A percentile compares a stretch with the other conserved stretches of the same genome.
Evolutionary conservation across 495 filamentous ascomycete species (phyloP).

Genomic region (Annulohypoxylon maeteangense): DNA sequence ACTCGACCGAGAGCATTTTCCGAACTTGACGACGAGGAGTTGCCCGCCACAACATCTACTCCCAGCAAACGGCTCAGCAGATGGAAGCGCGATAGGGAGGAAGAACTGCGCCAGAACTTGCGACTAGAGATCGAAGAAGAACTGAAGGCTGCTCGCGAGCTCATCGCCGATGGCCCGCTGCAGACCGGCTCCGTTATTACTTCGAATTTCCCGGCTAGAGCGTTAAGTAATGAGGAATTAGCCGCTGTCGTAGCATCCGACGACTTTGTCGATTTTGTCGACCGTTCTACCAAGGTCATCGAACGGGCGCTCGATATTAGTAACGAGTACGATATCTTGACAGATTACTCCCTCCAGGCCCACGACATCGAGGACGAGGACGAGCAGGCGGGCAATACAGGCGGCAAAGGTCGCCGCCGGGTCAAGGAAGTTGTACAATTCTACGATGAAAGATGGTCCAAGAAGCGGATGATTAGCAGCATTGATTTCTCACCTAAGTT

Average conservation of each 20-base stretch:
- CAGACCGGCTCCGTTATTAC: conserved; percentile 52
- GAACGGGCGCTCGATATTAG: conserved; percentile 89
- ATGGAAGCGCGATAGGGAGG: conserved; percentile 81
- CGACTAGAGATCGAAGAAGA: conserved; percentile 94
- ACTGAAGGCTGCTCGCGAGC: conserved; percentile 72
- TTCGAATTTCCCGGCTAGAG: conserved; percentile 79
- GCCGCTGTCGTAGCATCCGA: conserved; percentile 90
- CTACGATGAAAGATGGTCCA: conserved; percentile 94
- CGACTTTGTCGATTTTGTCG: conserved; percentile 95
- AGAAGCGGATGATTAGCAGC: conserved; percentile 94
- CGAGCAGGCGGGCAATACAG: conserved; percentile 74
- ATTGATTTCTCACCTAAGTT: conserved; percentile 96
- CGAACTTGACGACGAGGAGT: conserved; percentile 64
- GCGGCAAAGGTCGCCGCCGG: conserved; percentile 78
- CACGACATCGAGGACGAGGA: conserved; percentile 82
- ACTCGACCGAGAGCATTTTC: conserved; percentile 60
- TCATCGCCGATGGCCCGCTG: conserved; percentile 62
- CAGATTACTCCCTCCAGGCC: conserved; percentile 87
- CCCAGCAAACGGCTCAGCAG: conserved; percentile 76
- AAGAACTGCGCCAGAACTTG: conserved; percentile 86
- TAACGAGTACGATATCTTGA: conserved; percentile 86
- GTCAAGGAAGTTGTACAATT: conserved; percentile 92
- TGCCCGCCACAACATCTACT: conserved; percentile 53
- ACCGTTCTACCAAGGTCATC: conserved; percentile 94
- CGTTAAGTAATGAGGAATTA: conserved; percentile 85